Evolutionary conservation across 257 asterid genomes (phyloP).

Genomic region (Scutellaria minor): DNA sequence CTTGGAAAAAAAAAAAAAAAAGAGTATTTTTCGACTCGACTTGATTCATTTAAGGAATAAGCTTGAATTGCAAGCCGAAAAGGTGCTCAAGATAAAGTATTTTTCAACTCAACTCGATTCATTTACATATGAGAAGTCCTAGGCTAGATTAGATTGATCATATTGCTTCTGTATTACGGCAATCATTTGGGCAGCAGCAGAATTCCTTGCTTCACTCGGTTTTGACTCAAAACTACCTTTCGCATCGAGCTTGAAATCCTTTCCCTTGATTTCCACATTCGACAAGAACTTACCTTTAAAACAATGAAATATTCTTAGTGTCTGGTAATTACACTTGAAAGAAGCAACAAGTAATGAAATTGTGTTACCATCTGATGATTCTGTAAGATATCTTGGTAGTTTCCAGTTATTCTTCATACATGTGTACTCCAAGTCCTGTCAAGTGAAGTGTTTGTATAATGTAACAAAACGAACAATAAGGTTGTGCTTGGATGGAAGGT

Average conservation of each 20-base stretch:
- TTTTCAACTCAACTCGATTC: background rate
- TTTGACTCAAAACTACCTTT: constrained; percentile 37
- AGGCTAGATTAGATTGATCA: background rate
- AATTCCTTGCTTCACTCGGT: constrained; percentile 54
- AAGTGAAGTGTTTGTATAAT: background rate
- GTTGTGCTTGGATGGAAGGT: no score
- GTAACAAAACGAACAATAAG: background rate
- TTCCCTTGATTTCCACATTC: constrained; percentile 35
- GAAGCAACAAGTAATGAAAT: background rate
- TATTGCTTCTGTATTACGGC: constrained; percentile 10
- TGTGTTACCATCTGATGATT: constrained; percentile 47
- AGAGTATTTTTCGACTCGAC: no score
- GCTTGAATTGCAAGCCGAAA: no score
- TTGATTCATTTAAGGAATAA: no score
- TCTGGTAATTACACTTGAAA: background rate
- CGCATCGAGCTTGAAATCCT: constrained; percentile 31
- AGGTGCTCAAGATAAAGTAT: no score
- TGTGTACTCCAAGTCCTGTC: constrained; percentile 50
- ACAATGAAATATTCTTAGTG: background rate
- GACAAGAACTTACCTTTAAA: constrained; percentile 49
- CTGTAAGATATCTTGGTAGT: constrained; percentile 40
- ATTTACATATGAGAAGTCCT: background rate
- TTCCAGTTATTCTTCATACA: constrained; percentile 50
- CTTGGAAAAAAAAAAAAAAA: no score
- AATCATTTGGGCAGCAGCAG: constrained; percentile 53